Conservation (phyloP, 768 basidiomycete genomes). For the Naganishia antarctica region DNA sequence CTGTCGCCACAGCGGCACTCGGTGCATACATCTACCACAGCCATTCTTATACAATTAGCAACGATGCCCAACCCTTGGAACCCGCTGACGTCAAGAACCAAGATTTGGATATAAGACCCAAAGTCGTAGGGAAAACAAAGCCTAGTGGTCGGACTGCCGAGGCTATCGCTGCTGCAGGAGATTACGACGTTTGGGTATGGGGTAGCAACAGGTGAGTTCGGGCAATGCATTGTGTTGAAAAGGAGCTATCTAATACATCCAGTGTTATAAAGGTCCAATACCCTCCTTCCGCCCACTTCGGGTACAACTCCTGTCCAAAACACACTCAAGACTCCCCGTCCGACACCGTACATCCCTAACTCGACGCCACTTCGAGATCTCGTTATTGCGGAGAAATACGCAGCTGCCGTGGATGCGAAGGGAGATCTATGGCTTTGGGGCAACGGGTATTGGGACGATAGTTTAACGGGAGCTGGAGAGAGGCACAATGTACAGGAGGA, state of each 20-base stretch:
- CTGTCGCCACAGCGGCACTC: neutral
- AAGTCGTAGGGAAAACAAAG: neutral
- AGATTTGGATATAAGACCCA: neutral
- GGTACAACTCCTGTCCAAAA: constrained; percentile 12
- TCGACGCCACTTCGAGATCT: constrained; percentile 45
- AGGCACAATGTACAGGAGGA: neutral
- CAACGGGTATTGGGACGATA: constrained; percentile 34
- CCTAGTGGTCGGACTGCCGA: neutral
- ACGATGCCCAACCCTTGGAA: neutral
- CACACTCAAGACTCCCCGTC: constrained; percentile 37
- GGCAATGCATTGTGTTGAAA: too few species aligned
- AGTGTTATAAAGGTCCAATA: constrained; percentile 11
- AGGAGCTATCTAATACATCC: too few species aligned
- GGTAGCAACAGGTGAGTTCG: constrained; percentile 41
- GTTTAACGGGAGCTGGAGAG: constrained; percentile 24
- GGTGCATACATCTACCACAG: neutral
- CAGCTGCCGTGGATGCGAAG: constrained; percentile 44
- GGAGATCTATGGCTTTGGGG: constrained; percentile 50
- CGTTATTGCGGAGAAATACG: constrained; percentile 45
- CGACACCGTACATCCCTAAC: constrained; percentile 36
- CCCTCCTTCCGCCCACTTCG: constrained; percentile 34
- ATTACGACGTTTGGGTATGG: constrained; percentile 43
- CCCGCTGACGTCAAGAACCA: neutral
- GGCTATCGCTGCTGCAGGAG: constrained; percentile 24
- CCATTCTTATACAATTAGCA: neutral